phyloP scores from a whole-genome alignment of 352 stramenopile species.

The Phytopythium chamaehyphon region DNA sequence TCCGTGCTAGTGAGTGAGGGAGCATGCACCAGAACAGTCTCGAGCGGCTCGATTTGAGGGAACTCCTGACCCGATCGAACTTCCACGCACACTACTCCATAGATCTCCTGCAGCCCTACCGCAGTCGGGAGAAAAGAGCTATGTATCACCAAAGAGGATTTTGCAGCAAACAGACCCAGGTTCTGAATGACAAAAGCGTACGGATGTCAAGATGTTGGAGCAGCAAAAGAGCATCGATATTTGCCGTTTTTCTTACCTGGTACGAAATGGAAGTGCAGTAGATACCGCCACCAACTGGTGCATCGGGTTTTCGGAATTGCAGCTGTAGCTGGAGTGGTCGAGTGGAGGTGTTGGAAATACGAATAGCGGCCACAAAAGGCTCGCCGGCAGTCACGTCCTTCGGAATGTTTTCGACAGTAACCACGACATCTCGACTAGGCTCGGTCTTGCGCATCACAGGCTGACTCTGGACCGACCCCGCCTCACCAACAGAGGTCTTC shows the following conservation, averaged over 20 bases:
- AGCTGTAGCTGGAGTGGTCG: slow-evolving; percentile 63
- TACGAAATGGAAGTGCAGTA: slow-evolving; percentile 68
- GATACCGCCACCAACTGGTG: slow-evolving; percentile 29
- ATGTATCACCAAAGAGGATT: slow-evolving; percentile 33
- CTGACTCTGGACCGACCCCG: slow-evolving; percentile 77
- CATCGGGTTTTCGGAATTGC: slow-evolving; percentile 76
- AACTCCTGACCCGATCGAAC: slow-evolving; percentile 58
- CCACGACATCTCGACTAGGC: slow-evolving; percentile 31
- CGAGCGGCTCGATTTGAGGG: slow-evolving; percentile 33
- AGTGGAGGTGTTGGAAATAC: slow-evolving; percentile 66
- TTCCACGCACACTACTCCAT: slow-evolving; percentile 66
- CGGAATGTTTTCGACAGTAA: slow-evolving; percentile 41
- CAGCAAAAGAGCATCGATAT: not conserved
- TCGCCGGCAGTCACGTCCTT: slow-evolving; percentile 42
- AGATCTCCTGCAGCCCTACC: slow-evolving; percentile 61
- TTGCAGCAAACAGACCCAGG: slow-evolving; percentile 46
- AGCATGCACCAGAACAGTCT: slow-evolving; percentile 47
- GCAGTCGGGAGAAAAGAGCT: slow-evolving; percentile 66
- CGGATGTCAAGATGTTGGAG: slow-evolving; percentile 1
- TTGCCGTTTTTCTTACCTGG: slow-evolving; percentile 56
- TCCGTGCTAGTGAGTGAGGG: slow-evolving; percentile 3
- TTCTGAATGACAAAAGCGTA: slow-evolving; percentile 34
- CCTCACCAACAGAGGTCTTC: slow-evolving; percentile 80
- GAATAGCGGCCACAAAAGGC: slow-evolving; percentile 46
- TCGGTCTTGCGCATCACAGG: slow-evolving; percentile 63